A percentile compares a stretch with the other conserved stretches of the same genome.
phyloP scores from a whole-genome alignment of 1,139 yeast species.

The Hansenula lynferdii region DNA sequence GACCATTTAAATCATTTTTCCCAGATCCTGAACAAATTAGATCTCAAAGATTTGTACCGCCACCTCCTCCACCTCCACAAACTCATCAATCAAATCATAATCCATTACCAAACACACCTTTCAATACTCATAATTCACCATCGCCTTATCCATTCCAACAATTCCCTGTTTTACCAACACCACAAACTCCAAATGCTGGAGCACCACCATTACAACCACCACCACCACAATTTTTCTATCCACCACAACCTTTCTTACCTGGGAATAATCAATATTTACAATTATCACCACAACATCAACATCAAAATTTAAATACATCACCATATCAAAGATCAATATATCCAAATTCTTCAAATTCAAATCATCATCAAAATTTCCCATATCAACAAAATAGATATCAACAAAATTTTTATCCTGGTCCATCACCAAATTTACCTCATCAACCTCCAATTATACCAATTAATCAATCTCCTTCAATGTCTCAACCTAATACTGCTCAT shows the following conservation, averaged over 20 bases:
- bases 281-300: constrained; percentile 1
- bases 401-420: not conserved
- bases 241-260: constrained; percentile 6
- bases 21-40: constrained; percentile 13
- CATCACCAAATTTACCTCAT: not conserved
- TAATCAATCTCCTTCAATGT: too few relatives aligned
- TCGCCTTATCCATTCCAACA: not conserved
- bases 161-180: too few relatives aligned
- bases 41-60: constrained; percentile 1
- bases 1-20: constrained; percentile 22
- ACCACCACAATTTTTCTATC: constrained; percentile 7
- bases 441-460: too few relatives aligned
- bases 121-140: too few relatives aligned
- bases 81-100: too few relatives aligned
- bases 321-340: constrained; percentile 1
- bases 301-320: not conserved
- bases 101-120: too few relatives aligned
- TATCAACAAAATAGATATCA: not conserved
- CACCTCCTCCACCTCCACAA: not conserved
- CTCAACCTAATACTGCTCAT: not conserved
- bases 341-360: not conserved
- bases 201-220: constrained; percentile 1
- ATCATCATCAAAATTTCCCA: too few relatives aligned
- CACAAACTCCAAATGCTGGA: not conserved
- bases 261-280: constrained; percentile 7